Base-by-base conservation (phyloP, 2,329 filamentous ascomycete species). In the Diaporthe amygdali region DNA sequence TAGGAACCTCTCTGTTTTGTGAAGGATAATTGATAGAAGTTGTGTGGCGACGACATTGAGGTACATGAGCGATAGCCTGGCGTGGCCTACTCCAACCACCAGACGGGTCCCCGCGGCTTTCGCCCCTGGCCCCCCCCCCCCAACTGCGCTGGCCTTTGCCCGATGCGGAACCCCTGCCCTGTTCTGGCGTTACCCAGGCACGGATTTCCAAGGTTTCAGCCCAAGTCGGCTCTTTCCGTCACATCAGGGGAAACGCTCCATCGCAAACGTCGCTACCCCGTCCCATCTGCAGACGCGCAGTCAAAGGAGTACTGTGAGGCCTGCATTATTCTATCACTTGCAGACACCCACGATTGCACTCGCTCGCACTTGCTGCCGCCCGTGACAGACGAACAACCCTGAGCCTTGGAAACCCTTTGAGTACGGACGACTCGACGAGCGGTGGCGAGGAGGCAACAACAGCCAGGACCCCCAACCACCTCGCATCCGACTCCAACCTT, bases 101-200 rank as follows among this genome's bases (percentile, higher is more conserved):
- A 27, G 37, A 55, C 37, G 59, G 59, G 27, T 49, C 59, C 30
- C n/a, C 55, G 66, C 54, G 44, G n/a, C 41, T 47, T 25, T 15
- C n/a, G 47, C 30, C 34, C 22, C 20, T 27, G 37, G 39, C 15
- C 44, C 46, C 20, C 49, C 41, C 17, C 51, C 46, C 30, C 54
- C 15, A 39, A 78, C 79, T 77, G 77, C 78, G 74, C 76, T 52
- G 44, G 15, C 9, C 30, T 59, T 20, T 25, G 34, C 32, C 52
- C 41, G 44, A 30, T 44, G 46, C 46, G 44, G 25, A n/a, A 55
- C 52, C 41, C 66, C 41, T 25, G 39, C 39, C n/a, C 30, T 27
- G 4, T 4, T 49, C 66, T 68, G 66, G 27, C 51, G 39, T 55
- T 69, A 56, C 66, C 69, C 68, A 68, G 68, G 66, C 55, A 41